A percentile compares a stretch with the other conserved stretches of the same genome.
Conservation (phyloP, 1,284 basidiomycete genomes). For the Schizophyllum amplum region DNA sequence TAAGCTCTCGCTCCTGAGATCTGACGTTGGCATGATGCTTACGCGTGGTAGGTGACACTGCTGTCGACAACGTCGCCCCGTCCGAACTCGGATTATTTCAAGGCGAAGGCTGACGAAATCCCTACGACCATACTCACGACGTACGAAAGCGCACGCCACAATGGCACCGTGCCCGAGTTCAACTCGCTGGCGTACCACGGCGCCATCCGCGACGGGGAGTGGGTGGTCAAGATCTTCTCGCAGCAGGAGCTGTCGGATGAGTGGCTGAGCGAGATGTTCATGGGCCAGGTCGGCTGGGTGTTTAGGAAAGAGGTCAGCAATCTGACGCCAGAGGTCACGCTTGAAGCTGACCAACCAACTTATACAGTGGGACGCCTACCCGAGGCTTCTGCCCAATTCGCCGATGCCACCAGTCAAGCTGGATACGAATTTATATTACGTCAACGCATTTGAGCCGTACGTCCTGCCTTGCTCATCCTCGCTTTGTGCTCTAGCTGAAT, state of each 20-base stretch:
- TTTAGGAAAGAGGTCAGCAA: slow-evolving; percentile 71
- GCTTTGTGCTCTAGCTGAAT: no score
- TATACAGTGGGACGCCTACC: slow-evolving; percentile 73
- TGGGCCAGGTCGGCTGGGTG: slow-evolving; percentile 72
- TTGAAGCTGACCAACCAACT: neutral
- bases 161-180: slow-evolving; percentile 64
- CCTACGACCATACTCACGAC: slow-evolving; percentile 75
- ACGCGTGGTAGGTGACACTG: slow-evolving; percentile 68
- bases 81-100: slow-evolving; percentile 72
- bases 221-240: slow-evolving; percentile 86
- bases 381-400: slow-evolving; percentile 58
- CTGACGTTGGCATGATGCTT: no score
- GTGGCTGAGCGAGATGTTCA: slow-evolving; percentile 64
- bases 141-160: slow-evolving; percentile 39
- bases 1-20: no score
- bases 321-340: slow-evolving; percentile 4
- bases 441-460: slow-evolving; percentile 83
- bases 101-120: slow-evolving; percentile 36
- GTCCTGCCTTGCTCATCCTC: no score
- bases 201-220: slow-evolving; percentile 46
- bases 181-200: slow-evolving; percentile 87
- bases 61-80: slow-evolving; percentile 67
- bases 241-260: slow-evolving; percentile 53
- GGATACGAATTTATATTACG: slow-evolving; percentile 75
- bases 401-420: slow-evolving; percentile 77